phyloP scores from a whole-genome alignment of 768 basidiomycete genomes.

The Phlebiopsis flavidoalba region DNA sequence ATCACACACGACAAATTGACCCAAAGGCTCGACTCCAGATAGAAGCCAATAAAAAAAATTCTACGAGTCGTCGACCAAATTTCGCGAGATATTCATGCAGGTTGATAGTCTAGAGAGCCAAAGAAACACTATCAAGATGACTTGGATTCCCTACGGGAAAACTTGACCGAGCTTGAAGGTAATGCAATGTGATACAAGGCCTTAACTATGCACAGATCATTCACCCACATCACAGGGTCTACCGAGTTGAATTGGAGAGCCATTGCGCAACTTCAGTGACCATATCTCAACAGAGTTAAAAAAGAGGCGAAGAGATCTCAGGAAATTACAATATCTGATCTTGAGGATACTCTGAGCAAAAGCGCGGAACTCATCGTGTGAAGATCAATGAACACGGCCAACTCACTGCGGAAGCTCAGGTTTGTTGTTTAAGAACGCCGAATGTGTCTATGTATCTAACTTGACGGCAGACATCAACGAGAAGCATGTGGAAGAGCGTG shows the following conservation, averaged over 20 bases:
- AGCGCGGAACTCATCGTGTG: conserved; percentile 49
- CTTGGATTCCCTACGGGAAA: conserved; percentile 55
- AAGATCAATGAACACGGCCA: conserved; percentile 61
- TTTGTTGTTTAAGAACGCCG: conserved; percentile 19
- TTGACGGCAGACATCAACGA: conserved; percentile 57
- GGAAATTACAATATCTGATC: conserved; percentile 48
- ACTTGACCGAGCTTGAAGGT: conserved; percentile 44
- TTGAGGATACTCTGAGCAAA: conserved; percentile 54
- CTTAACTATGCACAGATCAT: neutral
- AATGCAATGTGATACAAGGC: neutral
- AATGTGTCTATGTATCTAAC: neutral
- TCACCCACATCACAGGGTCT: conserved; percentile 40
- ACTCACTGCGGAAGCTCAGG: conserved; percentile 71
- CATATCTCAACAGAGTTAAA: conserved; percentile 46
- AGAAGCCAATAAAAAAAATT: conserved; percentile 67
- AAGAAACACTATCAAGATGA: conserved; percentile 60
- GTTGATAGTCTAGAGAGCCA: conserved; percentile 56
- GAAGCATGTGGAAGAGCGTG: conserved; percentile 62
- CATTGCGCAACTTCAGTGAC: conserved; percentile 54
- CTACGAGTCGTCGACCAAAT: conserved; percentile 78
- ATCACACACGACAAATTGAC: conserved; percentile 69
- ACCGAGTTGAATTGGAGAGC: conserved; percentile 64
- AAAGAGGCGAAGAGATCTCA: conserved; percentile 44
- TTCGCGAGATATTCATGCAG: conserved; percentile 77
- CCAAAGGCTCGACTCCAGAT: conserved; percentile 59